Conservation (phyloP, 192 early-diverging fungal species). For the Borealophlyctis nickersoniae region DNA sequence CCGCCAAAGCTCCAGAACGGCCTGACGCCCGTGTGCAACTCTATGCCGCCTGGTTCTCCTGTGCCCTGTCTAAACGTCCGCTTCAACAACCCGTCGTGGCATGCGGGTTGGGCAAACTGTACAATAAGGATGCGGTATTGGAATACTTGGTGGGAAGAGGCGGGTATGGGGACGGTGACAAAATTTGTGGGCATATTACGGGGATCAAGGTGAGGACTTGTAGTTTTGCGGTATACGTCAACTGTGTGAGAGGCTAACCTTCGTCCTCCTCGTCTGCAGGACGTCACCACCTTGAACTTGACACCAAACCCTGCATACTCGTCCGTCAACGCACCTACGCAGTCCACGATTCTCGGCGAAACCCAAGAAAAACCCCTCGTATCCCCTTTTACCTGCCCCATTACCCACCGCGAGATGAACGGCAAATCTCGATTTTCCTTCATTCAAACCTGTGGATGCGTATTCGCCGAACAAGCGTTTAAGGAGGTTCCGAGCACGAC, state of each 20-base stretch:
- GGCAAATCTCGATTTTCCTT: conserved; percentile 62
- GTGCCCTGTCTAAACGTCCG: conserved; percentile 74
- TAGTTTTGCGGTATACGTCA: neutral
- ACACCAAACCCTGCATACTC: conserved; percentile 60
- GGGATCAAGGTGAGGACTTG: conserved; percentile 55
- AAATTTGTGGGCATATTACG: conserved; percentile 69
- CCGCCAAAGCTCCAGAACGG: conserved; percentile 63
- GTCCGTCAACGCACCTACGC: conserved; percentile 16
- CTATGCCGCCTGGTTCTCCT: conserved; percentile 66
- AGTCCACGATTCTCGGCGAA: conserved; percentile 41
- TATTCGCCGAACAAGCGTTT: conserved; percentile 72
- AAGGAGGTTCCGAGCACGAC: conserved; percentile 61
- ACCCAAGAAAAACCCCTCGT: conserved; percentile 23
- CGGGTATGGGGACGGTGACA: conserved; percentile 74
- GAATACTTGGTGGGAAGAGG: conserved; percentile 69
- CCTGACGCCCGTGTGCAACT: conserved; percentile 64
- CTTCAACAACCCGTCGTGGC: conserved; percentile 66
- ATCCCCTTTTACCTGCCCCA: conserved; percentile 66
- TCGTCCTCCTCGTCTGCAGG: conserved; percentile 38
- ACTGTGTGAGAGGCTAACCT: too few relatives aligned
- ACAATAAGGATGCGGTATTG: conserved; percentile 78
- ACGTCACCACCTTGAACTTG: conserved; percentile 66
- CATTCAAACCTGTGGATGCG: conserved; percentile 71
- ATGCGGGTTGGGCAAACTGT: conserved; percentile 71
- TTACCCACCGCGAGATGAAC: conserved; percentile 84